Base-by-base conservation (phyloP, 2,329 filamentous ascomycete genomes). In the Ceratocystiopsis minuta region DNA sequence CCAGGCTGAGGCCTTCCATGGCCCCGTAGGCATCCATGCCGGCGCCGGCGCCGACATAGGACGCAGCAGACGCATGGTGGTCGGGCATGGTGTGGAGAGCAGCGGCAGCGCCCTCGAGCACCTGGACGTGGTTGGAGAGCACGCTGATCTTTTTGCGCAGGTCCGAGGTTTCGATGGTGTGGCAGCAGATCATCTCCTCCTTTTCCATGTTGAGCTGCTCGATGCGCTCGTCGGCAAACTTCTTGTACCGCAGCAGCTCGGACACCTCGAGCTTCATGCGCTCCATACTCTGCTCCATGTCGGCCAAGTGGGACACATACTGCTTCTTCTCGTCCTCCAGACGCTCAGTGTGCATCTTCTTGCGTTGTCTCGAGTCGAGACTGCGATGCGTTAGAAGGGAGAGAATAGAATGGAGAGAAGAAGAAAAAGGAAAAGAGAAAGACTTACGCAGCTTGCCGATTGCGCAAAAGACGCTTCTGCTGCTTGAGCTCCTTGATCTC, bases 401-500 rank as follows among this genome's bases (percentile, higher is more conserved):
- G 20, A 6, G 4, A 10, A 28, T 10, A 28, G 7, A 10, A 28
- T 36, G 43, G 48, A 42, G 43, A 43, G 16, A 39, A 36, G 52
- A 10, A 28, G 2, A 4, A 36, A 38, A 50, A 50, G 7, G 15
- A 39, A 33, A 39, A 46, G 46, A 28, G 7, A 46, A 46, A 28
- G 7, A 72, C 81, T 67, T 77, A 94, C 85, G 90, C 90, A 62
- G 90, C 90, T 66, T 96, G 88, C 55, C 90, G 78, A 64, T 98
- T 98, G 55, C 90, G 75, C 48, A 98, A 68, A 47, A 98, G 68
- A 46, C 90, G 79, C 70, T 96, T 96, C 62, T 95, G 90, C 59
- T 94, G 86, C 73, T 98, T 98, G 54, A 98, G 71, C 64, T 96
- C 87, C 70, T 94, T 96, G 66, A 94, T 82, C 65, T 93, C 80